phyloP scores from a whole-genome alignment of 2,329 filamentous ascomycete genomes.

The Diaporthe eres region DNA sequence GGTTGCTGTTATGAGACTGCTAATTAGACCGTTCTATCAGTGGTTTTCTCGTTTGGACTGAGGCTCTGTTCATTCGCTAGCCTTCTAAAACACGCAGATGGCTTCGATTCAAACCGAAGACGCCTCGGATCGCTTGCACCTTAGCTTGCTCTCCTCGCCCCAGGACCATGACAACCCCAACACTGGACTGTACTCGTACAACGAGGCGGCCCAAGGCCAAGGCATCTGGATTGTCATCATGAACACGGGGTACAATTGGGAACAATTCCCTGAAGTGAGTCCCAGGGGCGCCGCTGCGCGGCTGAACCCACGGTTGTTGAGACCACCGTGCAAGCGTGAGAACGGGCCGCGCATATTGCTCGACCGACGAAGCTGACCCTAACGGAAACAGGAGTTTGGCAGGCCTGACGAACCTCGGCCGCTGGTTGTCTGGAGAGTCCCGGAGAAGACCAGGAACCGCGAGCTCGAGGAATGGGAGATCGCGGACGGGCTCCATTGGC shows the following conservation, averaged over 20 bases:
- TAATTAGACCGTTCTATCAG: too few relatives aligned
- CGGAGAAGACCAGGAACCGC: neutral
- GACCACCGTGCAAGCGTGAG: neutral
- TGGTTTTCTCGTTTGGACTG: neutral
- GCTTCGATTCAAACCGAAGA: conserved; percentile 15
- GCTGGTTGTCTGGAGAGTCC: conserved; percentile 20
- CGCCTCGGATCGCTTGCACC: conserved; percentile 25
- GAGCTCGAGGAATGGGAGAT: neutral
- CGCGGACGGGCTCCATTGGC: neutral
- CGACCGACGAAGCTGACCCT: neutral
- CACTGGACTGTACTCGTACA: conserved; percentile 1
- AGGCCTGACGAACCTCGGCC: conserved; percentile 6
- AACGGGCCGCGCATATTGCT: neutral
- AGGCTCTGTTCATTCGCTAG: neutral
- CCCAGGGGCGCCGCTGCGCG: too few relatives aligned
- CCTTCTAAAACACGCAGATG: neutral
- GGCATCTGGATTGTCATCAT: conserved; percentile 33
- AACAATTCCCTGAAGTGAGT: conserved; percentile 35
- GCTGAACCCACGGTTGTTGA: neutral
- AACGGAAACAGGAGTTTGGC: conserved; percentile 1
- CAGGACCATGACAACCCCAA: conserved; percentile 28
- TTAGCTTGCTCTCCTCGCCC: conserved; percentile 25
- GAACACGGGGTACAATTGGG: conserved; percentile 32
- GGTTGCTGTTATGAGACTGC: neutral
- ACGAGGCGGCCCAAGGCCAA: neutral